Evolutionary conservation across 768 basidiomycete genomes (phyloP).

Genomic region (Tylopilus intermedius): DNA sequence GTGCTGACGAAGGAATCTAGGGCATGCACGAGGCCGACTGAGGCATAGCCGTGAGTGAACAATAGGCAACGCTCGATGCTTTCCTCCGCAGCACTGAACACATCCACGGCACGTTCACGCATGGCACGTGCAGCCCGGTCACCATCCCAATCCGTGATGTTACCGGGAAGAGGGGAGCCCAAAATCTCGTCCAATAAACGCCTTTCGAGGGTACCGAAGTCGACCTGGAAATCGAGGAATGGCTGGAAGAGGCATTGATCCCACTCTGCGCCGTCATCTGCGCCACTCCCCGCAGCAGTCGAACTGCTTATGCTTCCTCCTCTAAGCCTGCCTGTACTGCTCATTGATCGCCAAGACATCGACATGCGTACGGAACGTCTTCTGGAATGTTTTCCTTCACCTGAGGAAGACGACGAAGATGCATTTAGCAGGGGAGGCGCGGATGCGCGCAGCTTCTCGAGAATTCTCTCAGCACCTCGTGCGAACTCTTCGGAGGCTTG

Average conservation of each 20-base stretch:
- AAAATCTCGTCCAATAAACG: conserved; percentile 60
- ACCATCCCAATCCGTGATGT: conserved; percentile 23
- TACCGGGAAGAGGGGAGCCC: conserved; percentile 38
- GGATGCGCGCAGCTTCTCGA: conserved; percentile 63
- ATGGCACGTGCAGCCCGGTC: conserved; percentile 56
- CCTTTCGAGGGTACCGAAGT: conserved; percentile 76
- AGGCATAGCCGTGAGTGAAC: conserved; percentile 90
- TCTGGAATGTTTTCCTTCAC: conserved; percentile 34
- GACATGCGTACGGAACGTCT: conserved; percentile 61
- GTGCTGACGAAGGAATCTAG: conserved; percentile 66
- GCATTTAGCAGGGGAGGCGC: conserved; percentile 17
- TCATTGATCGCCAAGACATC: conserved; percentile 52
- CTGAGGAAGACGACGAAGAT: conserved; percentile 18
- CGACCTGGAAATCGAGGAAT: conserved; percentile 85
- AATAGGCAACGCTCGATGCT: conserved; percentile 66
- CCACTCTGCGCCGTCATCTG: conserved; percentile 55
- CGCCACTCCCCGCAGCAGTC: not conserved
- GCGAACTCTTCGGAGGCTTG: conserved; percentile 83
- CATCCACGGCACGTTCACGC: conserved; percentile 68
- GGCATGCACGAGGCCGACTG: conserved; percentile 65
- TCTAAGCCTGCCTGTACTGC: conserved; percentile 17
- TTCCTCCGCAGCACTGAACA: conserved; percentile 76
- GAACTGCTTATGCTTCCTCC: conserved; percentile 10
- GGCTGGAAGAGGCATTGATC: conserved; percentile 91
- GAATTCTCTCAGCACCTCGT: conserved; percentile 60